Conservation (phyloP, 768 basidiomycete species). For the Holtermanniella nyarrowii region DNA sequence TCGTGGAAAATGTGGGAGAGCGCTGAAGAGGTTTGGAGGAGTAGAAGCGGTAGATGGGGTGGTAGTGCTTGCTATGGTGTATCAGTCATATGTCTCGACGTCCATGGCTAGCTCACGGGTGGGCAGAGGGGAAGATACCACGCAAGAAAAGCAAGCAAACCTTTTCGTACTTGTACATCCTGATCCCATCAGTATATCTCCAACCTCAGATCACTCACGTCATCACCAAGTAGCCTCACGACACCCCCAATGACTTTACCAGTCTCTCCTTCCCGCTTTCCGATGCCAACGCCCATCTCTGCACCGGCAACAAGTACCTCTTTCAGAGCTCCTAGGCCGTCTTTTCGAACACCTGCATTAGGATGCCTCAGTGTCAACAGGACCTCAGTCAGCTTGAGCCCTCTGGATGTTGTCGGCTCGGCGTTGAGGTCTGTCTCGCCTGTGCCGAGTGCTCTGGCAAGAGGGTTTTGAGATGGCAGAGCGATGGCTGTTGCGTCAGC, state of each 20-base stretch:
- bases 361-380: conserved; percentile 73
- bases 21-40: conserved; percentile 80
- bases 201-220: conserved; percentile 48
- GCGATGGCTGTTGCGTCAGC: conserved; percentile 58
- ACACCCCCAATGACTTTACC: conserved; percentile 32
- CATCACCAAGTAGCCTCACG: conserved; percentile 64
- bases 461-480: conserved; percentile 64
- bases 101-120: conserved; percentile 43
- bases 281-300: conserved; percentile 7
- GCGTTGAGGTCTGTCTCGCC: conserved; percentile 44
- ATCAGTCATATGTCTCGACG: conserved; percentile 1
- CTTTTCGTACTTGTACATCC: conserved; percentile 72
- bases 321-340: conserved; percentile 43
- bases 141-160: conserved; percentile 55
- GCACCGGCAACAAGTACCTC: conserved; percentile 21
- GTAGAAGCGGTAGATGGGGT: conserved; percentile 64
- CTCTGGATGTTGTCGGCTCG: conserved; percentile 64
- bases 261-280: conserved; percentile 22
- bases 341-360: conserved; percentile 63
- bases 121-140: conserved; percentile 65
- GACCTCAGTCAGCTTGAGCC: conserved; percentile 65
- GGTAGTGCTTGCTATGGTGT: conserved; percentile 52
- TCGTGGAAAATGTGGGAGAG: conserved; percentile 93
- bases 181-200: conserved; percentile 32
- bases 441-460: conserved; percentile 30